Evolutionary conservation across 2,329 filamentous ascomycete genomes (phyloP).

Genomic region (Nemania serpens): DNA sequence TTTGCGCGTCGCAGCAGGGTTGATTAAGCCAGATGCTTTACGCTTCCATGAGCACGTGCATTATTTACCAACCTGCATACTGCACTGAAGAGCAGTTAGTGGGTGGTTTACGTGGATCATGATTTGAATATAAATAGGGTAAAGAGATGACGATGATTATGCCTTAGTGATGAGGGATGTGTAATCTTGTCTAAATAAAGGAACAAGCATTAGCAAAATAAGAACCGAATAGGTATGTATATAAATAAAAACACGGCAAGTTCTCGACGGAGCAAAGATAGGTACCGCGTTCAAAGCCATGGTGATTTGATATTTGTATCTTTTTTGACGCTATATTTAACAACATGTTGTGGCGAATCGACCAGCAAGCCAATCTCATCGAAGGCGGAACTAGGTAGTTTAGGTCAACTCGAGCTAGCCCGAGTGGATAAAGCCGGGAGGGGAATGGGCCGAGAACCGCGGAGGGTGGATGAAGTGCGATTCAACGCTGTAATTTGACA

Average conservation of each 20-base stretch:
- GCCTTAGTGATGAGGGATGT: neutral
- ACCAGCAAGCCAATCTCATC: constrained; percentile 1
- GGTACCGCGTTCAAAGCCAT: constrained; percentile 1
- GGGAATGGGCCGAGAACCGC: constrained; percentile 9
- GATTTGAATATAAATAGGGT: neutral
- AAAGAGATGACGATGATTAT: neutral
- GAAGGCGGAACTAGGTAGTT: constrained; percentile 6
- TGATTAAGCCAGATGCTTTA: too few relatives aligned
- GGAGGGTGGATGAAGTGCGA: neutral
- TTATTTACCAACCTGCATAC: neutral
- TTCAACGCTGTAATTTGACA: constrained; percentile 18
- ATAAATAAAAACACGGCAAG: neutral
- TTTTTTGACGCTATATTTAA: constrained; percentile 22
- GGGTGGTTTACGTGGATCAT: neutral
- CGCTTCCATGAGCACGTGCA: too few relatives aligned
- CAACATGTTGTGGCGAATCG: constrained; percentile 11
- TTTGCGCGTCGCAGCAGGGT: too few relatives aligned
- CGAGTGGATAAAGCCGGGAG: constrained; percentile 18
- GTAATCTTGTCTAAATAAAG: neutral
- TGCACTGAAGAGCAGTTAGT: neutral
- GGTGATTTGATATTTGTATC: constrained; percentile 10
- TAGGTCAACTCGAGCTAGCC: constrained; percentile 11
- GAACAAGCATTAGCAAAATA: neutral
- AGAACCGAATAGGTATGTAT: neutral
- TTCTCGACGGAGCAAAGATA: neutral